These are phyloP conservation scores for Funneliformis mosseae DNA, from an alignment of 192 early-diverging fungal species.

Conservation along the genomic window DNA sequence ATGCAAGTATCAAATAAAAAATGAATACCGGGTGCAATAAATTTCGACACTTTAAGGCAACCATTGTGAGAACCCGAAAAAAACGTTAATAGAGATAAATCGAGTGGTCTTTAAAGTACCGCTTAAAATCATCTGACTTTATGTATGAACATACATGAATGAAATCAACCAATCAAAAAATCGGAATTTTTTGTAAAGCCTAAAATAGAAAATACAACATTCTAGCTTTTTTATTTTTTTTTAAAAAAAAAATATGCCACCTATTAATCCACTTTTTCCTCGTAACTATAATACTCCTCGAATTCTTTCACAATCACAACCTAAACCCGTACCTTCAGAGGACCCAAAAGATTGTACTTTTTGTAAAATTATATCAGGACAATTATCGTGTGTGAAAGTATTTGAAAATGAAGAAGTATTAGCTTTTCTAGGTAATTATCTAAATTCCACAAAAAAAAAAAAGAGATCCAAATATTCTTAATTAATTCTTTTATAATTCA, in stretches of 20 bases:
- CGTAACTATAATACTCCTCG: not conserved
- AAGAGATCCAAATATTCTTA: no score
- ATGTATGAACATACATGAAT: no score
- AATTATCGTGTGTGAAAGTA: not conserved
- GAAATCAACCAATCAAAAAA: no score
- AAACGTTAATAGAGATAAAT: no score
- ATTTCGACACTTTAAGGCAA: no score
- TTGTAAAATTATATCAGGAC: not conserved
- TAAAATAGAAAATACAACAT: no score
- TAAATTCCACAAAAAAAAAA: no score
- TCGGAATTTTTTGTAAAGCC: no score
- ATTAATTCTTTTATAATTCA: not conserved
- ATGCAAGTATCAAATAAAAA: not conserved
- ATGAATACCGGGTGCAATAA: not conserved
- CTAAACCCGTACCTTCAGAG: not conserved
- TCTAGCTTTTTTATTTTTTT: no score
- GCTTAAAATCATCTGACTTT: no score
- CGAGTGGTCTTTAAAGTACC: no score
- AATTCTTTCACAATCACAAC: not conserved
- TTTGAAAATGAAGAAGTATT: conserved; percentile 10
- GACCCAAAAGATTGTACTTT: not conserved
- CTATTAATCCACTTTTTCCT: not conserved
- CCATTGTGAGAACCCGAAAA: no score
- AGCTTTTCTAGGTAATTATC: not conserved
- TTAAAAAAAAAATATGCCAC: not conserved